phyloP scores from a whole-genome alignment of 163 green algal genomes.

The Coccomyxa subellipsoidea region DNA sequence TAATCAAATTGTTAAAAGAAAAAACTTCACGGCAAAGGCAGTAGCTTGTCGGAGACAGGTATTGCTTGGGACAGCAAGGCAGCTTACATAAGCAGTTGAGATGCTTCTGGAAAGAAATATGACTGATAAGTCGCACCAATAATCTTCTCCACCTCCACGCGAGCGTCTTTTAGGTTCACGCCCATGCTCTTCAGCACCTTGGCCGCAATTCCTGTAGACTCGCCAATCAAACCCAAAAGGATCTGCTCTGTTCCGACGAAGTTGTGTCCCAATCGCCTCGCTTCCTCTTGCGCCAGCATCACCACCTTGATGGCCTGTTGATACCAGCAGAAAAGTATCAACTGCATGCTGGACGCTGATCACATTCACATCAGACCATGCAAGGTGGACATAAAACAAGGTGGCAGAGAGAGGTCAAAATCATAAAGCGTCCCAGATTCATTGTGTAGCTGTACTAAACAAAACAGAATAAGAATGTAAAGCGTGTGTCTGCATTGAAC shows the following conservation, averaged over 20 bases:
- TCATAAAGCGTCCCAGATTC: no score
- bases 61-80: not conserved
- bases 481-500: not conserved
- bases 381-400: not conserved
- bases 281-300: conserved; percentile 99
- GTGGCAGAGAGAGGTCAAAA: no score
- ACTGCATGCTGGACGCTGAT: not conserved
- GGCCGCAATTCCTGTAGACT: conserved; percentile 97
- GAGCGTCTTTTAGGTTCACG: conserved; percentile 98
- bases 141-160: conserved; percentile 99
- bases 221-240: conserved; percentile 96
- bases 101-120: not conserved
- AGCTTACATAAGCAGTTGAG: conserved; percentile 3
- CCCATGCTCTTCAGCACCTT: conserved; percentile 99
- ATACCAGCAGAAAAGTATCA: not conserved
- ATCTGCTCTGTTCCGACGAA: conserved; percentile 99
- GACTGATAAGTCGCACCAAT: conserved; percentile 72
- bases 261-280: conserved; percentile 87
- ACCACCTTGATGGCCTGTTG: conserved; percentile 89
- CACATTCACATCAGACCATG: not conserved
- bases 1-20: not conserved
- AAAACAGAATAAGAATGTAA: no score
- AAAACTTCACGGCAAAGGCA: no score
- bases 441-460: no score
- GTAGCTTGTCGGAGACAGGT: no score